These are phyloP conservation scores for Phytophthora idaei DNA, from an alignment of 352 stramenopile genomes.

Conservation along the genomic window DNA sequence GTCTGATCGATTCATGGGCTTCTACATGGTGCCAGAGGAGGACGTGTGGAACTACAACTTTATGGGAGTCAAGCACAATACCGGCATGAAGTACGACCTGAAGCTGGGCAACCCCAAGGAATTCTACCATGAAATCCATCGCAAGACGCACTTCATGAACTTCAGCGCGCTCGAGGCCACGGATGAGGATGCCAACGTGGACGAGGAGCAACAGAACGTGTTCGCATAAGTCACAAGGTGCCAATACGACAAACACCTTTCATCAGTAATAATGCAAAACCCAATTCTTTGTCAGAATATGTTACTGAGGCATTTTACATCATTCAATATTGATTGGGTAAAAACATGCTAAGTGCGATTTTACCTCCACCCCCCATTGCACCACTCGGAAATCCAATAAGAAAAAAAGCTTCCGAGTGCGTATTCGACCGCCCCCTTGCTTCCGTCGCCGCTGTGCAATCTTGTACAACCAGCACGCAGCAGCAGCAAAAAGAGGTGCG, in stretches of 20 bases:
- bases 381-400: conserved; percentile 33
- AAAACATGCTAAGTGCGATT: conserved; percentile 16
- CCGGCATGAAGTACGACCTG: conserved; percentile 97
- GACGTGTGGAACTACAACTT: conserved; percentile 99
- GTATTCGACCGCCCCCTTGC: conserved; percentile 16
- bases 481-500: conserved; percentile 21
- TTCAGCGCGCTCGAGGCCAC: conserved; percentile 97
- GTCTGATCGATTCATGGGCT: conserved; percentile 98
- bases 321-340: conserved; percentile 2
- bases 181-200: conserved; percentile 87
- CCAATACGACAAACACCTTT: not conserved
- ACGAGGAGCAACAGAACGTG: conserved; percentile 93
- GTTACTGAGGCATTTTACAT: not conserved
- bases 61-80: conserved; percentile 98
- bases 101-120: conserved; percentile 98
- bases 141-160: conserved; percentile 99
- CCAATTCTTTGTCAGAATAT: conserved; percentile 1
- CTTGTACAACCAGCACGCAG: not conserved
- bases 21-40: conserved; percentile 99
- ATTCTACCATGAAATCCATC: conserved; percentile 99
- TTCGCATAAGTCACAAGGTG: conserved; percentile 53
- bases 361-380: conserved; percentile 5
- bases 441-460: not conserved
- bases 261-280: conserved; percentile 5
- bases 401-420: conserved; percentile 21